Conservation (phyloP, 768 basidiomycete species). For the Kockovaella imperatae region DNA sequence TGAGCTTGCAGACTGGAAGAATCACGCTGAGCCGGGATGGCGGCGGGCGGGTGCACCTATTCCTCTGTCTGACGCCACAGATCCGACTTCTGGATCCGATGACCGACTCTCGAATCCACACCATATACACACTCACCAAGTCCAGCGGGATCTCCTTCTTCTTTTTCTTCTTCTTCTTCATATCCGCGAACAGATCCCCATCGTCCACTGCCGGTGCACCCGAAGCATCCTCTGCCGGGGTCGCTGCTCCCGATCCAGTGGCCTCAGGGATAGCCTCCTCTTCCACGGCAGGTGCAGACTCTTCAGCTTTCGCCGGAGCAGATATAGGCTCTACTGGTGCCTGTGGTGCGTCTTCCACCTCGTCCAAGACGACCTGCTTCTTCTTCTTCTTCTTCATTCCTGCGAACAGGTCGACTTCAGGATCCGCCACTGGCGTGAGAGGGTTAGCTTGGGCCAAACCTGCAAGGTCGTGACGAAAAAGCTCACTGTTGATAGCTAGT, state of each 20-base stretch:
- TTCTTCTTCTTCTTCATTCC: constrained; percentile 51
- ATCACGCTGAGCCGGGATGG: neutral
- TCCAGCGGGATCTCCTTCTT: constrained; percentile 48
- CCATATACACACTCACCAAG: constrained; percentile 28
- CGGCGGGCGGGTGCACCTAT: no score
- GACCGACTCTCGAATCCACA: neutral
- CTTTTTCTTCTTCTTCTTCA: constrained; percentile 93
- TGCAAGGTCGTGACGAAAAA: no score
- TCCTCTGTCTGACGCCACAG: no score
- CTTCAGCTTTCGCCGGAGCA: constrained; percentile 5
- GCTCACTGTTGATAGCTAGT: no score
- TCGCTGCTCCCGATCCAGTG: constrained; percentile 2
- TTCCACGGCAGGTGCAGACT: neutral
- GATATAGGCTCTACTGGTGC: constrained; percentile 5
- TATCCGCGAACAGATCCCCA: constrained; percentile 85
- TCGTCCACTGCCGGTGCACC: constrained; percentile 44
- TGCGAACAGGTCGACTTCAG: constrained; percentile 46
- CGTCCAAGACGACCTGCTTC: constrained; percentile 44
- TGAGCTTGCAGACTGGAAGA: no score
- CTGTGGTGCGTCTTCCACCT: constrained; percentile 17
- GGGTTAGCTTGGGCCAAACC: no score
- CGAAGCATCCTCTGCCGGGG: constrained; percentile 14
- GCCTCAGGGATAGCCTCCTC: constrained; percentile 2
- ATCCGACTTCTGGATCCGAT: neutral
- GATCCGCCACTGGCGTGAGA: constrained; percentile 43